These are phyloP conservation scores for Fusarium sp. DNA, from an alignment of 2,329 filamentous ascomycete genomes.

Conservation along the genomic window DNA sequence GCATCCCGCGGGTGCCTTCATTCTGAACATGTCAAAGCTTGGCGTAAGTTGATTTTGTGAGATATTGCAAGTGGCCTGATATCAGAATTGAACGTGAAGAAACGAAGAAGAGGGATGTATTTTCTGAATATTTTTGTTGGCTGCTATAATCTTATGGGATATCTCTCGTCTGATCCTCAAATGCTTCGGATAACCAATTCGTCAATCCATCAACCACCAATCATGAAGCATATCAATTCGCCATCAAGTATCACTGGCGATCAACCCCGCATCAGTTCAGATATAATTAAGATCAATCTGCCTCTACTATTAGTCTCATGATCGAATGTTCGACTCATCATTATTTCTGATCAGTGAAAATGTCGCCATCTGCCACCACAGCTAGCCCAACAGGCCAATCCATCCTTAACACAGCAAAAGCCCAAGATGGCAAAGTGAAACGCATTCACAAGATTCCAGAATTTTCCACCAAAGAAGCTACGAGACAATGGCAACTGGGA, in stretches of 20 bases:
- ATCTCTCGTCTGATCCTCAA: background rate
- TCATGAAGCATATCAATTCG: constrained; percentile 4
- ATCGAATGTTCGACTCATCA: background rate
- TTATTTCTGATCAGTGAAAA: background rate
- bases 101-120: too few relatives aligned
- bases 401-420: constrained; percentile 16
- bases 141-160: background rate
- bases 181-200: constrained; percentile 7
- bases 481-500: constrained; percentile 46
- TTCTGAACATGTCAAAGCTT: background rate
- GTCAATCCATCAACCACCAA: constrained; percentile 4
- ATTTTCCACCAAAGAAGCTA: constrained; percentile 32
- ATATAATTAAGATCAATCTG: background rate
- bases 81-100: background rate
- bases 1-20: background rate
- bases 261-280: background rate
- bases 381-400: background rate
- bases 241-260: background rate
- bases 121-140: background rate
- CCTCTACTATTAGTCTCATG: background rate
- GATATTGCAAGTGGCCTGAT: background rate
- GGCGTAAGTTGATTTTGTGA: background rate
- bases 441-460: constrained; percentile 33
- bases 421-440: constrained; percentile 20
- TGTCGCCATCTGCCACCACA: constrained; percentile 26